Evolutionary conservation across 345 rosid genomes (phyloP).

Genomic region (Ceriops tagal): DNA sequence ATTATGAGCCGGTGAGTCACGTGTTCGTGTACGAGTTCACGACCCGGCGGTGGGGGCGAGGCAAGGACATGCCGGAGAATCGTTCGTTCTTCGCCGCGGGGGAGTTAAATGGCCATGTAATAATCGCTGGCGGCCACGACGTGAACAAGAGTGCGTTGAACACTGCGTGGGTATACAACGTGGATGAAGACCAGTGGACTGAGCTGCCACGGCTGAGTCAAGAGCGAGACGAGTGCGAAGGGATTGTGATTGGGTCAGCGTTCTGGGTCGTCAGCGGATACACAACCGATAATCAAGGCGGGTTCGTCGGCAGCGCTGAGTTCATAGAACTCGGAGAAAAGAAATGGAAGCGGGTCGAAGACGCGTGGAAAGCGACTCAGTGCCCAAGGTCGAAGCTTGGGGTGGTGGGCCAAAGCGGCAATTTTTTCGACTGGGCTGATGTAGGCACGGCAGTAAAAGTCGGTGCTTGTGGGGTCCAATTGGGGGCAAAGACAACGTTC

Average conservation of each 20-base stretch:
- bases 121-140: slow-evolving; percentile 65
- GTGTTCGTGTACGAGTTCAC: slow-evolving; percentile 55
- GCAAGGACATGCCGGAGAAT: slow-evolving; percentile 49
- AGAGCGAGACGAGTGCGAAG: slow-evolving; percentile 75
- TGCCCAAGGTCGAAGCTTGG: slow-evolving; percentile 32
- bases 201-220: slow-evolving; percentile 47
- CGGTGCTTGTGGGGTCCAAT: slow-evolving; percentile 37
- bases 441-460: slow-evolving; percentile 18
- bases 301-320: slow-evolving; percentile 52
- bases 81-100: slow-evolving; percentile 61
- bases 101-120: slow-evolving; percentile 29
- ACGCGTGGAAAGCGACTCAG: slow-evolving; percentile 41
- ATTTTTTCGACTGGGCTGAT: slow-evolving; percentile 9
- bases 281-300: slow-evolving; percentile 54
- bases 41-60: slow-evolving; percentile 43
- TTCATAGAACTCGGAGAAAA: slow-evolving; percentile 29
- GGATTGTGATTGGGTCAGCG: slow-evolving; percentile 45
- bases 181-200: slow-evolving; percentile 48
- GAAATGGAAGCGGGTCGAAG: slow-evolving; percentile 44
- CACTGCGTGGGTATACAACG: slow-evolving; percentile 56
- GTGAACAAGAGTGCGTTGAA: slow-evolving; percentile 63
- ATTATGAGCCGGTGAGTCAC: slow-evolving; percentile 46
- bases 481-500: slow-evolving; percentile 28
- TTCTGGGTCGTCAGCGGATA: slow-evolving; percentile 75
- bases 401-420: slow-evolving; percentile 11